A percentile compares a stretch with the other conserved stretches of the same genome.
Evolutionary conservation across 73 alveolate species (phyloP).

Genomic region (Uronychia binucleata): DNA sequence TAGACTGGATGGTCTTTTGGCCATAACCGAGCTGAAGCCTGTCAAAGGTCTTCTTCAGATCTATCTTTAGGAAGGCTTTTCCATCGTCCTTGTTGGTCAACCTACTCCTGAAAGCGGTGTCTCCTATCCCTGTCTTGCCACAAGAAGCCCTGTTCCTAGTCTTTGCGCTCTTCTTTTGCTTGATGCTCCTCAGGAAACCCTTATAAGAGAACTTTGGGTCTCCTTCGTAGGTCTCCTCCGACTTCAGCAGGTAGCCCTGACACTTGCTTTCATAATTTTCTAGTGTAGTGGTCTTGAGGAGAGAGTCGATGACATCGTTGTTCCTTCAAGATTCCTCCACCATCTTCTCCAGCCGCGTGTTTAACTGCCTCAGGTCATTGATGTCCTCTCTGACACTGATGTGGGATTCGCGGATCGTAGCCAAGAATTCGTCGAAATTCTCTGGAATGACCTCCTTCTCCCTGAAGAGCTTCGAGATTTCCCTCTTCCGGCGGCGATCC

Average conservation of each 20-base stretch:
- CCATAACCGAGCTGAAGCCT: not conserved
- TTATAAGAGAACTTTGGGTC: not conserved
- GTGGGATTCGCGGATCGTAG: not conserved
- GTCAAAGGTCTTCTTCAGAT: not conserved
- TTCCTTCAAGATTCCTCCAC: not conserved
- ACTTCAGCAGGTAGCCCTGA: not conserved
- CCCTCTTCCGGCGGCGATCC: too few relatives aligned
- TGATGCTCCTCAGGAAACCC: not conserved
- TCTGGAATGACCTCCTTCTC: too few relatives aligned
- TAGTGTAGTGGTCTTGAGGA: not conserved
- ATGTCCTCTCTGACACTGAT: not conserved
- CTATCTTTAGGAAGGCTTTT: too few relatives aligned
- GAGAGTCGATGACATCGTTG: not conserved
- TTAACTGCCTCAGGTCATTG: not conserved
- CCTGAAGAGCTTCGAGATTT: too few relatives aligned
- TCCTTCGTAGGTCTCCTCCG: not conserved
- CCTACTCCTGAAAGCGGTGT: not conserved
- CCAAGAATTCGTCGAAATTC: not conserved
- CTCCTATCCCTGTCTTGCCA: not conserved
- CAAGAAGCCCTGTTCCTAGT: too few relatives aligned
- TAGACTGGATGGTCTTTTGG: not conserved
- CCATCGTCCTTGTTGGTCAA: too few relatives aligned
- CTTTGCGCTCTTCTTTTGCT: not conserved
- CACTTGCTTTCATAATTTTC: not conserved
- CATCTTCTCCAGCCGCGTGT: not conserved